Conservation (phyloP, 495 filamentous ascomycete genomes). For the Diplogelasinospora grovesii region DNA sequence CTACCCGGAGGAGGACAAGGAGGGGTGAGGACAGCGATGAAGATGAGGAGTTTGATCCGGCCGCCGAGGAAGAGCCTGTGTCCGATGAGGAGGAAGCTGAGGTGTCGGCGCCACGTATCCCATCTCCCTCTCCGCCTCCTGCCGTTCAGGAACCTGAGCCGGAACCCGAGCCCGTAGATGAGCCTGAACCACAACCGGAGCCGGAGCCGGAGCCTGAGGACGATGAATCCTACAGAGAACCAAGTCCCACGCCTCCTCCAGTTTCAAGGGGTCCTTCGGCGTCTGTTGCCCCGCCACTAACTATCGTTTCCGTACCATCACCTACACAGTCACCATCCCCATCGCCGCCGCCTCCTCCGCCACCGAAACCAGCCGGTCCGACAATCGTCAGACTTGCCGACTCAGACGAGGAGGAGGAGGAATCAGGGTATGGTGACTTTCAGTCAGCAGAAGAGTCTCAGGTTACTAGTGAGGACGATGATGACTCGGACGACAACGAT, state of each 20-base stretch:
- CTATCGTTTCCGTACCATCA: no score
- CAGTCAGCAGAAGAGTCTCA: conserved; percentile 7
- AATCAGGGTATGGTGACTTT: neutral
- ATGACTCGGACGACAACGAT: conserved; percentile 16
- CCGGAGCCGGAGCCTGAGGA: no score
- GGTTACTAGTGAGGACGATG: neutral
- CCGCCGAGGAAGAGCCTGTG: conserved; percentile 14
- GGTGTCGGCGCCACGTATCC: neutral
- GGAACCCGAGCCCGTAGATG: neutral
- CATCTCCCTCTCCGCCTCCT: neutral
- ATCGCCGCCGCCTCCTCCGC: conserved; percentile 3
- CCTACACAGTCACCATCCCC: conserved; percentile 2
- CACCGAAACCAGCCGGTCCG: conserved; percentile 11
- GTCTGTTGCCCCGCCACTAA: no score
- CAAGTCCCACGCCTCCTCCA: no score
- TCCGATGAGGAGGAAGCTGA: conserved; percentile 1
- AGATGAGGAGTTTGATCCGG: conserved; percentile 31
- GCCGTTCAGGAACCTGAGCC: neutral
- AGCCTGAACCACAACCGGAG: no score
- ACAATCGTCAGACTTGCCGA: conserved; percentile 25
- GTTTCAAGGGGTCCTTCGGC: no score
- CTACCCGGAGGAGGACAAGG: neutral
- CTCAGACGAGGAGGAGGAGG: conserved; percentile 15
- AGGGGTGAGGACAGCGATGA: conserved; percentile 6
- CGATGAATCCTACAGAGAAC: no score